phyloP scores from a whole-genome alignment of 179 eudicot genomes.

The Gypsophila paniculata region DNA sequence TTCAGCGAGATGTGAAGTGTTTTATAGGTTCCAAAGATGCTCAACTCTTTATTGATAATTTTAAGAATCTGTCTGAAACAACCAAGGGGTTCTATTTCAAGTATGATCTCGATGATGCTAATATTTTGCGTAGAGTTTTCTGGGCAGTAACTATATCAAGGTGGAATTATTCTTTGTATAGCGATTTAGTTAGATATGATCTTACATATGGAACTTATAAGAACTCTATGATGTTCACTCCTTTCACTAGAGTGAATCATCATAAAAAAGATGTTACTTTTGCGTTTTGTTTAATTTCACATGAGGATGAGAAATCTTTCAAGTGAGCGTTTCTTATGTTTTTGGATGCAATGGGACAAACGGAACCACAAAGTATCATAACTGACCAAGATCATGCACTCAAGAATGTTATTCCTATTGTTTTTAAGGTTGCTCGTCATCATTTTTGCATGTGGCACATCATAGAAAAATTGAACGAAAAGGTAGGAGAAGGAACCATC shows the following conservation, averaged over 20 bases:
- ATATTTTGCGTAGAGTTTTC: background rate
- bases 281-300: too few species aligned
- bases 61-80: too few species aligned
- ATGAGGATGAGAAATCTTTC: background rate
- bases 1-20: too few species aligned
- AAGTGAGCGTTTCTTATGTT: constrained; percentile 14
- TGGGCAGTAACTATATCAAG: constrained; percentile 4
- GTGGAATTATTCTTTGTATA: constrained; percentile 8
- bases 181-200: constrained; percentile 5
- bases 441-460: background rate
- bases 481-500: background rate
- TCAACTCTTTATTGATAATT: too few species aligned
- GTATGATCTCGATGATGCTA: constrained; percentile 2
- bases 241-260: background rate
- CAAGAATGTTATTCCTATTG: background rate
- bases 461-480: background rate
- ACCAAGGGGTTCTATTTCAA: too few species aligned
- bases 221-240: constrained; percentile 4
- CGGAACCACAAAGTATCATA: background rate
- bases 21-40: too few species aligned
- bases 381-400: background rate
- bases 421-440: background rate
- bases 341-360: constrained; percentile 12
- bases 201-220: constrained; percentile 9
- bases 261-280: too few species aligned